Base-by-base conservation (phyloP, 768 basidiomycete species). In the Amanita thiersii region DNA sequence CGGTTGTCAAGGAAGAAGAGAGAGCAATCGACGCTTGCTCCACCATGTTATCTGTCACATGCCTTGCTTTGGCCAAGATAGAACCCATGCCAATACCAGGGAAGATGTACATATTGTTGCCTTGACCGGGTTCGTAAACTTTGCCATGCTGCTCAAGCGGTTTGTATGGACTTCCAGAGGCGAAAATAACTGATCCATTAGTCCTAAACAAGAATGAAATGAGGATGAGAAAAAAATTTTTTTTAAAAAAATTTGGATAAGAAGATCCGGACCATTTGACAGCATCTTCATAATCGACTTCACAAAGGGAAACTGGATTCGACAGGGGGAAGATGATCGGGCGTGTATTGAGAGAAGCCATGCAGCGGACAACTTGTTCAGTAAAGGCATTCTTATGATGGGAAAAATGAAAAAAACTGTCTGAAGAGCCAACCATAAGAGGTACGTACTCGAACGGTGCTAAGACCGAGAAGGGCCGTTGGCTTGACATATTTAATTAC, bases 281-380 rank as follows among this genome's bases (percentile, higher is more conserved):
- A 8, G 82, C 81, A 37, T 84, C 70, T 7, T 58, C 52, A 50
- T 74, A 82, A 40, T 77, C 77, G 39, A 79, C 58, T 56, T 84
- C 82, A 46, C 69, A 67, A 24, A 79, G 64, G 21, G 70, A 65
- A 18, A 78, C 64, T 9, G 86, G 86, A 56, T 88, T 88, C 24
- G 81, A 84, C 1, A 88, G 72, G 24, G 86, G 84, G 65, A 89
- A 86, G 54, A 88, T 75, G 63, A 87, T 81, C n/a, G 86, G 86
- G 2, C 75, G 73, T 12, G 60, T 51, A 59, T 86, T 87, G 33
- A 79, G 59, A 5, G 67, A 60, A 12, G 74, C 70, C 82, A 88
- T 84, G 28, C 69, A 60, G 40, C 64, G 65, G 23, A 88, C 74
- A 23, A 78, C 75, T 8, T 73, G 64, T 55, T 80, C 69, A 8